These are phyloP conservation scores for Davidsoniella australis DNA, from an alignment of 2,329 filamentous ascomycete genomes.

Conservation along the genomic window DNA sequence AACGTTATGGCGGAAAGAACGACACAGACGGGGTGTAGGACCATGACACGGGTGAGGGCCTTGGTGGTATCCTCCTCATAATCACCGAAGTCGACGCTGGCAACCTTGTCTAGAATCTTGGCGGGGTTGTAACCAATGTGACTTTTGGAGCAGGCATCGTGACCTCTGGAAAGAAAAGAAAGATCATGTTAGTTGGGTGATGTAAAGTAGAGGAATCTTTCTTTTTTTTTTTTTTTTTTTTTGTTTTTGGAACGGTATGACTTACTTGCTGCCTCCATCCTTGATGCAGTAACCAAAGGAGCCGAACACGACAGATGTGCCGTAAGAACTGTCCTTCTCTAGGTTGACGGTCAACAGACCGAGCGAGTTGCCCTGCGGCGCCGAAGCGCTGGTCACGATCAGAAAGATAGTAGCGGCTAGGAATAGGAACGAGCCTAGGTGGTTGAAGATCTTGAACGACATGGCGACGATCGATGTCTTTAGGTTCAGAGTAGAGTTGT, in stretches of 20 bases:
- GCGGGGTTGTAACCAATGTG: constrained; percentile 40
- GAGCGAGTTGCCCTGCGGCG: constrained; percentile 39
- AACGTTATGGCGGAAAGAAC: constrained; percentile 42
- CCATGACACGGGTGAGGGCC: constrained; percentile 38
- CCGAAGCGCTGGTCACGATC: constrained; percentile 39
- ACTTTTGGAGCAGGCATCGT: constrained; percentile 29
- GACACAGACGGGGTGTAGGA: constrained; percentile 44
- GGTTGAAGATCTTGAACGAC: constrained; percentile 35
- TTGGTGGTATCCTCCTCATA: constrained; percentile 28
- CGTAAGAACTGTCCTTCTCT: constrained; percentile 19
- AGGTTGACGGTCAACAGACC: constrained; percentile 36
- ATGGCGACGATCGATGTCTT: constrained; percentile 19
- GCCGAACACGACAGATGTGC: constrained; percentile 32
- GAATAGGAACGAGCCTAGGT: constrained; percentile 40
- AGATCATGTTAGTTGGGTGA: not conserved
- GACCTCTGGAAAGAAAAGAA: not conserved
- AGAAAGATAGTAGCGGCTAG: constrained; percentile 38
- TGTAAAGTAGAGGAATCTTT: not conserved
- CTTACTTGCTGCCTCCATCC: constrained; percentile 16
- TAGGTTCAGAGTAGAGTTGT: not conserved
- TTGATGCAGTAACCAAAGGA: constrained; percentile 41
- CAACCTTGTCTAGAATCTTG: constrained; percentile 23
- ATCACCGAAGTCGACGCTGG: constrained; percentile 24
- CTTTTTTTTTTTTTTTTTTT: no score
- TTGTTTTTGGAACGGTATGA: not conserved